These are phyloP conservation scores for Bruguiera gymnorhiza DNA, from an alignment of 345 rosid species.

Conservation along the genomic window DNA sequence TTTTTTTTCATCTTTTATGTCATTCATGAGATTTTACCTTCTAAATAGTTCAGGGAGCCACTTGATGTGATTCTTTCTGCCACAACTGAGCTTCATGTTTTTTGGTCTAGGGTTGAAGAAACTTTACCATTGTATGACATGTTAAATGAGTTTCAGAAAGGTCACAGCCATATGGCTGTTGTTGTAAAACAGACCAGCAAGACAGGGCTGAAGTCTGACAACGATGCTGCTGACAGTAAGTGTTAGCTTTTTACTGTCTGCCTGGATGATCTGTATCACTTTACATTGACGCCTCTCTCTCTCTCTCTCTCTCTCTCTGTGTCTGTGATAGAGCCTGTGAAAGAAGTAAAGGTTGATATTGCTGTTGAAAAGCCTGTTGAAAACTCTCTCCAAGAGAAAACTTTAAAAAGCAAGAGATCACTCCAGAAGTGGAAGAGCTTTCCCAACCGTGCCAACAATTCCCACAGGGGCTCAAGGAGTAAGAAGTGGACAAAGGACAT, in stretches of 20 bases:
- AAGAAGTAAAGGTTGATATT: constrained; percentile 56
- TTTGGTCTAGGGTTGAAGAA: constrained; percentile 62
- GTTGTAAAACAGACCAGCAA: constrained; percentile 57
- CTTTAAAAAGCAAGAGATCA: constrained; percentile 52
- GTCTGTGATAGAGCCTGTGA: constrained; percentile 34
- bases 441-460: constrained; percentile 43
- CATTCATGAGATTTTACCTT: neutral
- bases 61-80: neutral
- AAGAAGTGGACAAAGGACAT: constrained; percentile 75
- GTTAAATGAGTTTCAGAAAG: constrained; percentile 97
- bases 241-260: neutral
- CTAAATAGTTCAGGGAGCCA: constrained; percentile 3
- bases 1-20: neutral
- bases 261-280: neutral
- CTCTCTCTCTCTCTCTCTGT: constrained; percentile 6
- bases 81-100: constrained; percentile 1
- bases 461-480: constrained; percentile 49
- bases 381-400: constrained; percentile 43
- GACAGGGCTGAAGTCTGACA: constrained; percentile 21
- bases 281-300: neutral
- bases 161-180: constrained; percentile 99
- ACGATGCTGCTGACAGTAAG: constrained; percentile 36
- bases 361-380: constrained; percentile 52
- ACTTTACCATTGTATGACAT: constrained; percentile 87
- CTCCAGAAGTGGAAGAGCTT: constrained; percentile 84